A percentile compares a stretch with the other conserved stretches of the same genome.
Evolutionary conservation across 768 basidiomycete species (phyloP).

Genomic region (Boletus bicolor): DNA sequence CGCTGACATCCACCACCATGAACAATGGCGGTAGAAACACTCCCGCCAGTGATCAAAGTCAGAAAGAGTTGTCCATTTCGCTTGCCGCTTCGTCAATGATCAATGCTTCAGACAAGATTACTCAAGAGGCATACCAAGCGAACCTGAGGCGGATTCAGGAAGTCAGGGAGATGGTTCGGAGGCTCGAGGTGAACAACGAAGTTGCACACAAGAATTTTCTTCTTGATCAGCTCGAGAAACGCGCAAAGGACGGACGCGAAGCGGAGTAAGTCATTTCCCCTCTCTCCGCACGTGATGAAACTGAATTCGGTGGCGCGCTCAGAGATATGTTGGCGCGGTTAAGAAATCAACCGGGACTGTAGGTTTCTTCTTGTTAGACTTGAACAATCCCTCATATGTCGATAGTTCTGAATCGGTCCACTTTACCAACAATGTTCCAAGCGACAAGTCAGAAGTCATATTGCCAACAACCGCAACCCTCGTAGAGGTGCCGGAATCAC

Average conservation of each 20-base stretch:
- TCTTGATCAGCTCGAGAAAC: slow-evolving; percentile 33
- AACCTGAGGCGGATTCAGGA: slow-evolving; percentile 26
- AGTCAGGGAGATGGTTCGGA: slow-evolving; percentile 28
- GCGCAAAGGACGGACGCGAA: slow-evolving; percentile 42
- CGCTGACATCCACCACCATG: slow-evolving; percentile 14
- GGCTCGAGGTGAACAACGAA: slow-evolving; percentile 40
- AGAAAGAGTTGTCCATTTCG: slow-evolving; percentile 12
- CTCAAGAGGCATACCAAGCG: slow-evolving; percentile 21
- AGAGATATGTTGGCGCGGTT: slow-evolving; percentile 25
- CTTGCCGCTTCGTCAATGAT: slow-evolving; percentile 26
- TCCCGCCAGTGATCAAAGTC: slow-evolving; percentile 8
- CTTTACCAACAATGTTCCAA: slow-evolving; percentile 9
- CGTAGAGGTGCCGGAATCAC: slow-evolving; percentile 29
- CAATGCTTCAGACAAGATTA: slow-evolving; percentile 19
- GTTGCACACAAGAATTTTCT: slow-evolving; percentile 36
- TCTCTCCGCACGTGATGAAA: background rate
- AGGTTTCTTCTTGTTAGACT: slow-evolving; percentile 2
- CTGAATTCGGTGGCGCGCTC: background rate
- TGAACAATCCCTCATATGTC: background rate
- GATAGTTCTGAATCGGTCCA: slow-evolving; percentile 18
- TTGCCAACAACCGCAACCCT: slow-evolving; percentile 36
- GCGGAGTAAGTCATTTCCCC: slow-evolving; percentile 38
- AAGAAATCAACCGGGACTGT: slow-evolving; percentile 13
- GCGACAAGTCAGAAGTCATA: slow-evolving; percentile 18
- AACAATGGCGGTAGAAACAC: slow-evolving; percentile 4